Base-by-base conservation (phyloP, 805 yeast species). In the Cyberlindnera veronae region DNA sequence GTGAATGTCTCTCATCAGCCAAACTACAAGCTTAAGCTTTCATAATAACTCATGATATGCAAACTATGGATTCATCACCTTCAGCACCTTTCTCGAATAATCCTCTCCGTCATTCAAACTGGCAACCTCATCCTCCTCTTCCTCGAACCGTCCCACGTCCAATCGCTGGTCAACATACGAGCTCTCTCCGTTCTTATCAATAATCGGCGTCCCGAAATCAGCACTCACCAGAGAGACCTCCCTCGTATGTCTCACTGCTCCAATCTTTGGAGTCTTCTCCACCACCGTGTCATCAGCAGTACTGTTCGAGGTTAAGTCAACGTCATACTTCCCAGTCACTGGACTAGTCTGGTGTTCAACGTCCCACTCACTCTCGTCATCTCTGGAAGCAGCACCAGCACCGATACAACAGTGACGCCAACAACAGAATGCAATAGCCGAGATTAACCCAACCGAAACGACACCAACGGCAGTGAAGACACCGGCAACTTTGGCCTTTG, bases 401-500 rank as follows among this genome's bases (percentile, higher is more conserved):
- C 23, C 23, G 13, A 12, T 38, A 29, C 39, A 18, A 14, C 39
- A 18, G 20, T 11, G 17, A 11, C 42, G 64, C 42, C 48, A 72
- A 57, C 67, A 76, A 60, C 60, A 71, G 49, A 60, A 72, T 9
- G 75, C 32, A 2, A 80, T 43, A 0, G 67, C 61, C 0, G 62
- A 55, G 0, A 82, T 35, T 0, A 79, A 35, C 1, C 68, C 75
- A 0, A 74, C 51, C 0, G 63, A 72, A 2, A 79, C 80, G 3
- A 85, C 50, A 2, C 88, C 93, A 14, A 85, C 93, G 0, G 76
- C 89, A 2, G 83, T 74, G 61, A 84, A 84, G 0, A 84, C 81
- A 4, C 93, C 95, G 0, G 90, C 93, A 1, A 85, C 91, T 53
- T 81, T 81, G 0, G 89, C 91, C 36, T 71, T 72, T 30, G 74